Evolutionary conservation across 148 eudicot genomes (phyloP).

Genomic region (Salicornia ramosissima): DNA sequence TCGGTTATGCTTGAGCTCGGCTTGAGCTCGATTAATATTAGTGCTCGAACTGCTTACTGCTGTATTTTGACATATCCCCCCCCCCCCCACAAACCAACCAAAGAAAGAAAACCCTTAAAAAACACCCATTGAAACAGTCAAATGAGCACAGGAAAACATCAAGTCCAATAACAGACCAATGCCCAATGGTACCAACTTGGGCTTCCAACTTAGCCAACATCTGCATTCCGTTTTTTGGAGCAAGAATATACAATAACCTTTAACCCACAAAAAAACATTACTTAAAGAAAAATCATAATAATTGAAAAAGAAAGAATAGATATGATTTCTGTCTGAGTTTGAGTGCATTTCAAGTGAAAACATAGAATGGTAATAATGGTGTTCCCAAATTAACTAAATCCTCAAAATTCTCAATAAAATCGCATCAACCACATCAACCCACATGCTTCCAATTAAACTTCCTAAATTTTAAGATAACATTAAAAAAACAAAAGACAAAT

Average conservation of each 20-base stretch:
- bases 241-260: background rate
- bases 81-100: no score
- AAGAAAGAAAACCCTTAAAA: no score
- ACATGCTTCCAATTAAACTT: background rate
- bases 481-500: background rate
- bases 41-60: no score
- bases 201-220: conserved; percentile 8
- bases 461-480: background rate
- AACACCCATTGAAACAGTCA: no score
- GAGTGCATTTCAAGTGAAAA: conserved; percentile 30
- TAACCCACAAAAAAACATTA: no score
- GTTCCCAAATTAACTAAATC: conserved; percentile 17
- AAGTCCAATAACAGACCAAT: conserved; percentile 1
- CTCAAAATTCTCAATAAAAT: conserved; percentile 1
- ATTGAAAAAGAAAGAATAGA: no score
- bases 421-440: background rate
- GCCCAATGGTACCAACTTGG: background rate
- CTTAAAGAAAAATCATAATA: no score
- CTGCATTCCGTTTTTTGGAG: conserved; percentile 11
- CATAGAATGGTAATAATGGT: conserved; percentile 20
- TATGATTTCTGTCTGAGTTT: background rate
- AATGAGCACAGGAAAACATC: background rate
- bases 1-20: no score
- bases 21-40: no score
- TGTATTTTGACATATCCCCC: no score